A percentile compares a stretch with the other conserved stretches of the same genome.
phyloP scores from a whole-genome alignment of 75 land plant species.

The Selaginella tamariscina region DNA sequence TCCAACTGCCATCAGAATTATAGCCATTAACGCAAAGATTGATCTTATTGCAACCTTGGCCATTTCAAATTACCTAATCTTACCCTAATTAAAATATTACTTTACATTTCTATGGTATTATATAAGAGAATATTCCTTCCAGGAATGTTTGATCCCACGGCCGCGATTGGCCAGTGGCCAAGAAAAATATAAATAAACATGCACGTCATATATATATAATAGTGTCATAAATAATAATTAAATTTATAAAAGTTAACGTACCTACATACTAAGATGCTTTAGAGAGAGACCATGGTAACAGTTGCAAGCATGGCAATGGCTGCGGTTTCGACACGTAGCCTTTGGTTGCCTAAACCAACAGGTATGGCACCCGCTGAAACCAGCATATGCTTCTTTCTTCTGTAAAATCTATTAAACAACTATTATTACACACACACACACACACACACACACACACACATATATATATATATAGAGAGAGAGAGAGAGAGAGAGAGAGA shows the following conservation, averaged over 20 bases:
- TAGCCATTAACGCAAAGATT: neutral
- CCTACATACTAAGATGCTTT: too few relatives aligned
- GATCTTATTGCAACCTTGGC: neutral
- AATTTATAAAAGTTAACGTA: too few relatives aligned
- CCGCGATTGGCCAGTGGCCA: too few relatives aligned
- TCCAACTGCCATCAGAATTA: neutral
- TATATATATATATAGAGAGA: neutral
- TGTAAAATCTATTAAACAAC: slow-evolving; percentile 53
- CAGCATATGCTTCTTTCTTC: slow-evolving; percentile 37
- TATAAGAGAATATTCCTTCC: neutral
- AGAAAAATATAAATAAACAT: too few relatives aligned
- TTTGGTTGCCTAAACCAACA: slow-evolving; percentile 76
- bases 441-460: too few relatives aligned
- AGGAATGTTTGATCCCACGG: neutral
- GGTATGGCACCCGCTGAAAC: slow-evolving; percentile 57
- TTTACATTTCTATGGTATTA: neutral
- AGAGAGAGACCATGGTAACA: slow-evolving; percentile 35
- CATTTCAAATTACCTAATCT: neutral
- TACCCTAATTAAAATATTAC: neutral
- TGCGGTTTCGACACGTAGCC: slow-evolving; percentile 86
- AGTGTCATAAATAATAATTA: too few relatives aligned
- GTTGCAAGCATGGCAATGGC: slow-evolving; percentile 63
- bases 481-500: neutral
- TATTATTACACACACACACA: too few relatives aligned
- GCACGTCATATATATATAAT: too few relatives aligned